Evolutionary conservation across 352 stramenopile species (phyloP), one percentile per base, ranked within the genome.

Genomic region (Globisporangium uncinulatum): DNA sequence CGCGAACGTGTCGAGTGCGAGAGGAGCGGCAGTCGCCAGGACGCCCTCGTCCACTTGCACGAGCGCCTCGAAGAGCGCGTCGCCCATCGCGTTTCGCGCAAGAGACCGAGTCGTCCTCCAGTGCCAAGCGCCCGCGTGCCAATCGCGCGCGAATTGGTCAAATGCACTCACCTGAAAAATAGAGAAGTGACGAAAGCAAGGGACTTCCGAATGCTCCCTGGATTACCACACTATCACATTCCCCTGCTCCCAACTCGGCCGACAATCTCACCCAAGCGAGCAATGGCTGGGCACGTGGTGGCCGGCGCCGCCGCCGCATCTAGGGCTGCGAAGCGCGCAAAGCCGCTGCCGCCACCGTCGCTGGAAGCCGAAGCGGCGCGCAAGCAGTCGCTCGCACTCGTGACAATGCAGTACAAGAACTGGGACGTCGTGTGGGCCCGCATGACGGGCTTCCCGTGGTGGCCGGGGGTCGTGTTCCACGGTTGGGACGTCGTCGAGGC

Each of bases 351-450:
- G 24, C 24, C 24, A 29, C 39, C 53, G 34, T 67, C 70, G 24
- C 57, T 57, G 7, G 60, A 63, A 37, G 57, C 53, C 15, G 49
- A 57, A 24, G 50, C 61, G 21, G 68, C 59, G 21, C 73, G 67
- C 15, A 29, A 59, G 19, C 57, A 78, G 32, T 65, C 66, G 19
- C 61, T 80, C n/a, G 36, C 56, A 6, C 57, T 70, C 20, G 71
- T 89, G 31, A 58, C 83, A 41, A 71, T 81, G 60, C 44, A 76
- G 34, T 90, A 89, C 65, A 71, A 72, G 32, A 75, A 87, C 57
- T 83, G 80, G 48, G 81, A 92, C 59, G 63, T 94, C 13, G 85
- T 94, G 4, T 94, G 85, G 85, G 69, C 75, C 44, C 88, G 89
- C 57, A 72, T 90, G 37, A 36, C 51, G 4, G 67, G 73, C 13